Percentiles rank a stretch among this genome's conserved stretches.
These are phyloP conservation scores for Botrytis porri DNA, from an alignment of 2,329 filamentous ascomycete species.

Conservation along the genomic window DNA sequence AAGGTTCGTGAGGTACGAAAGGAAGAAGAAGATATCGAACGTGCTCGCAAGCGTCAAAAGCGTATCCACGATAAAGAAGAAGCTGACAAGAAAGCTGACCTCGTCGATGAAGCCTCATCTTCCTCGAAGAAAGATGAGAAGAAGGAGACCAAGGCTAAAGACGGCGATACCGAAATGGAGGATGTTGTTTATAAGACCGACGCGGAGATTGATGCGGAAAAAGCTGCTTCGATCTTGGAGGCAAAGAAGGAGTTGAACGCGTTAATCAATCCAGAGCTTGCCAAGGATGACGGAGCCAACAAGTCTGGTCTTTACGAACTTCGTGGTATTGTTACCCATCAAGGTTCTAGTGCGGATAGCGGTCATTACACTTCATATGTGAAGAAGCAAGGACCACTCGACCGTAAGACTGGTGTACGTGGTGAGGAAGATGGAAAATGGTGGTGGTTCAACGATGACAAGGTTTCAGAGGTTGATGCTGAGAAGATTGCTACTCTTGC, in stretches of 20 bases:
- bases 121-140: conserved; percentile 47
- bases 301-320: conserved; percentile 95
- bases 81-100: conserved; percentile 48
- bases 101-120: conserved; percentile 44
- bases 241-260: conserved; percentile 86
- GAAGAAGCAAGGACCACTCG: conserved; percentile 77
- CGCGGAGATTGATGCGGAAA: conserved; percentile 85
- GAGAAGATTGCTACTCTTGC: conserved; percentile 90
- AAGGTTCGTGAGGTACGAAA: conserved; percentile 94
- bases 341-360: conserved; percentile 93
- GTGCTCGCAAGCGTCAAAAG: conserved; percentile 89
- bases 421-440: conserved; percentile 87
- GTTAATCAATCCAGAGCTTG: conserved; percentile 71
- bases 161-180: conserved; percentile 70
- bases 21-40: conserved; percentile 90
- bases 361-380: conserved; percentile 98
- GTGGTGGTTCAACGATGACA: conserved; percentile 99
- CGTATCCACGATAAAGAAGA: conserved; percentile 50
- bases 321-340: conserved; percentile 90
- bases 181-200: conserved; percentile 75
- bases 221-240: conserved; percentile 66
- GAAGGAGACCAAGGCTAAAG: conserved; percentile 46
- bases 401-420: conserved; percentile 72
- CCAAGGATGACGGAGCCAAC: conserved; percentile 78
- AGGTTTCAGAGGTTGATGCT: conserved; percentile 83